Conservation (phyloP, 192 early-diverging fungal species). For the Coemansia sp. region DNA sequence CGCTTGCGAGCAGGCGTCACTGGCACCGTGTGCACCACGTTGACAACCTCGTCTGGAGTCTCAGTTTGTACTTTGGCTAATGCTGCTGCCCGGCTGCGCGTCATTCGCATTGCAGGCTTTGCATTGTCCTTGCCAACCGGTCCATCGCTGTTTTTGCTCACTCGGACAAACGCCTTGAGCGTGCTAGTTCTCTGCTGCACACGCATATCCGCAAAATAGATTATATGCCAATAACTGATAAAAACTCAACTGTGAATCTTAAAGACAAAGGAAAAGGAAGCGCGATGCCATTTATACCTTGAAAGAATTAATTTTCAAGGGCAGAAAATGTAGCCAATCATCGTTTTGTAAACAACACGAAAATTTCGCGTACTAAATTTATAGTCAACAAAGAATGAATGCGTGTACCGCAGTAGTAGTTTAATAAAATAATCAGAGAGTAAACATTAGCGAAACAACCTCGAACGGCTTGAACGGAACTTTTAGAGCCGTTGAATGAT, state of each 20-base stretch:
- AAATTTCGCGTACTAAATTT: neutral
- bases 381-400: neutral
- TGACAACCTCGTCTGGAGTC: neutral
- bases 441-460: slow-evolving; percentile 26
- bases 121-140: slow-evolving; percentile 15
- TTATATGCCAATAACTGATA: neutral
- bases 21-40: neutral
- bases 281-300: too few relatives aligned
- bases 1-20: slow-evolving; percentile 28
- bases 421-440: neutral
- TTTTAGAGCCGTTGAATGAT: slow-evolving; percentile 7
- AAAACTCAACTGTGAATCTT: neutral
- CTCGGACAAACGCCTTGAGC: slow-evolving; percentile 43
- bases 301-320: too few relatives aligned
- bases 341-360: neutral
- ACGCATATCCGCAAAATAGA: neutral
- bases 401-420: neutral
- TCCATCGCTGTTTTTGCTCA: slow-evolving; percentile 41
- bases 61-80: neutral
- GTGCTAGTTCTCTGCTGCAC: slow-evolving; percentile 16
- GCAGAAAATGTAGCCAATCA: neutral
- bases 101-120: slow-evolving; percentile 22
- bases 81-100: slow-evolving; percentile 34
- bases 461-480: slow-evolving; percentile 39
- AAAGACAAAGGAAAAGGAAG: neutral